Evolutionary conservation across 768 basidiomycete species (phyloP).

Genomic region (Cytidiella melzeri): DNA sequence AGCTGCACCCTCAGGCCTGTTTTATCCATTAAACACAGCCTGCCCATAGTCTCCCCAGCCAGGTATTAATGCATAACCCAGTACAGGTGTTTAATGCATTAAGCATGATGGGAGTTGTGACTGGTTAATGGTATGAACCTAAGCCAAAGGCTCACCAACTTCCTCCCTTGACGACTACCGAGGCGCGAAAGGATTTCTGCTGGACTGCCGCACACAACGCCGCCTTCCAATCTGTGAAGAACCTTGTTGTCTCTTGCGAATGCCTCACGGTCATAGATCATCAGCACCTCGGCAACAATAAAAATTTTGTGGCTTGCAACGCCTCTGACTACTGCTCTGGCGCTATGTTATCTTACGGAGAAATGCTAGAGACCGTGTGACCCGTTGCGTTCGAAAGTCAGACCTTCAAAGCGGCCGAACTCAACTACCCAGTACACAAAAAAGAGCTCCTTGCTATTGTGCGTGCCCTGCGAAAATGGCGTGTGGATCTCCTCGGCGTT

Average conservation of each 20-base stretch:
- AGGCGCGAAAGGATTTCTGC: no score
- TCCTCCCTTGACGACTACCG: no score
- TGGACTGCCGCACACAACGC: conserved; percentile 26
- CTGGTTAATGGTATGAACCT: neutral
- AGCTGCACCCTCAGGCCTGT: neutral
- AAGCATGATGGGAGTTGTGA: neutral
- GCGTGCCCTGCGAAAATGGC: no score
- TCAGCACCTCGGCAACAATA: conserved; percentile 20
- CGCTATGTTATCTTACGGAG: conserved; percentile 27
- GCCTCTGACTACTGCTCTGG: no score
- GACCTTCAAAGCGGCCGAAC: no score
- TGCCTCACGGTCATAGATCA: conserved; percentile 31
- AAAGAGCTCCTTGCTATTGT: no score
- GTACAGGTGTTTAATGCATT: neutral
- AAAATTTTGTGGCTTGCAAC: conserved; percentile 31
- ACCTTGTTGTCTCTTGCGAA: conserved; percentile 17
- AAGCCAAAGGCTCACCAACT: conserved; percentile 8
- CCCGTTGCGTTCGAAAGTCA: no score
- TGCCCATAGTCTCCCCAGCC: neutral
- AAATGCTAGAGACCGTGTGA: conserved; percentile 25
- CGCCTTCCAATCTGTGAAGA: conserved; percentile 33
- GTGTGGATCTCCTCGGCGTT: no score
- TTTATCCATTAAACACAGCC: neutral
- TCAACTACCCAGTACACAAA: no score
- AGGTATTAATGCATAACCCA: neutral